Evolutionary conservation across 176 grass and related monocot species (phyloP), one percentile per base, ranked within the genome.

Genomic region (Secale cereale): DNA sequence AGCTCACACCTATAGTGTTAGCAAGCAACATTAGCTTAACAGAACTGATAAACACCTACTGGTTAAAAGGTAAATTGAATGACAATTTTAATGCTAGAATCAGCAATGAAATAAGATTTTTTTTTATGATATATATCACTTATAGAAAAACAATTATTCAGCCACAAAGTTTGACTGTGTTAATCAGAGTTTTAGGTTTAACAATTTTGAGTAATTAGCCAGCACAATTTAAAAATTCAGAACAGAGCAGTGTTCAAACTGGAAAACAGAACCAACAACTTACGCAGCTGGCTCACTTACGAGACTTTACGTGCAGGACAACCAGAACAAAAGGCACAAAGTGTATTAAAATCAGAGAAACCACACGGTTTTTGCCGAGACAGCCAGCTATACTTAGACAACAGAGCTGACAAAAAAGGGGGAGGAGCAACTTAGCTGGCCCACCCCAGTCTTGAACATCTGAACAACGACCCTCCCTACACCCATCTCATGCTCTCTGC

Each of bases 11-110:
- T 66, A 33, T 48, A 68, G 13, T 81, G 45, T 26, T 69, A 33
- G 59, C 56, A 60, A 35, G 33, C 54, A 67, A 81, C 78, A 50
- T 69, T 33, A 52, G 43, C 43, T 52, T 69, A 54, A n/a, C 29
- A 69, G 8, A 81, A 81, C 31, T 33, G 6, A 81, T 19, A 81
- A 68, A 23, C 41, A 27, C 40, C 29, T 77, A 77, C 61, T 36
- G 29, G 60, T 65, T 76, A 76, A 43, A 84, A 76, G 20, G 30
- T 19, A 76, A 73, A 63, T 19, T 25, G 29, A 76, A 62, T 11
- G 7, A 83, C 35, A 74, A 41, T 83, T 39, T 80, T 82, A 75
- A 84, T 65, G 72, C 40, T 45, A 75, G 25, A 74, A 74, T 48
- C 23, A 4, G 23, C 70, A 27, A 48, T 28, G 14, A 48, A 74